A percentile compares a stretch with the other conserved stretches of the same genome.
Conservation (phyloP, 2,329 filamentous ascomycete species). For the Raffaelea deltoideospora region DNA sequence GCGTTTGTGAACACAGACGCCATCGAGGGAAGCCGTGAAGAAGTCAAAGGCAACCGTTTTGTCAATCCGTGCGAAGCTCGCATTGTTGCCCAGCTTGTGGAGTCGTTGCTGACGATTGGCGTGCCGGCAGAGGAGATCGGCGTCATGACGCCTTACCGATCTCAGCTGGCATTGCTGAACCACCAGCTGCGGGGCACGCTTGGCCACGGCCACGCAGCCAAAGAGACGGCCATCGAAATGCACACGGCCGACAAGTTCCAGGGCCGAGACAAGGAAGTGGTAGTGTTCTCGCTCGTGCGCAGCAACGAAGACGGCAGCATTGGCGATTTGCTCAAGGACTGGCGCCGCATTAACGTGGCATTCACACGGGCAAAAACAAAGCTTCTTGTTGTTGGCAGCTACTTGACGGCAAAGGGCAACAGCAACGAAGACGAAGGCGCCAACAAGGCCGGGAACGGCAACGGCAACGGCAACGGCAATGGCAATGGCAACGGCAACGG, state of each 20-base stretch:
- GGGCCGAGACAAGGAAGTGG: conserved; percentile 85
- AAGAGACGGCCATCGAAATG: conserved; percentile 72
- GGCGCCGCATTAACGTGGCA: conserved; percentile 87
- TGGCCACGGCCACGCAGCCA: background rate
- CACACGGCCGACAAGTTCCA: conserved; percentile 97
- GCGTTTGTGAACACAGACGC: conserved; percentile 82
- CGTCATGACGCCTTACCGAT: conserved; percentile 93
- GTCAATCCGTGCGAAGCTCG: conserved; percentile 75
- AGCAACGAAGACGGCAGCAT: conserved; percentile 71
- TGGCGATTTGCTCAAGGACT: conserved; percentile 84
- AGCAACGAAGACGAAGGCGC: conserved; percentile 38
- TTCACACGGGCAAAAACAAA: conserved; percentile 90
- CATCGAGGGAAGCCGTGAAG: conserved; percentile 53
- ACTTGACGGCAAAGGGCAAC: conserved; percentile 44
- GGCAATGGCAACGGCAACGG: conserved; percentile 35
- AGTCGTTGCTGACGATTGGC: conserved; percentile 60
- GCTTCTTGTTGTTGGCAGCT: conserved; percentile 73
- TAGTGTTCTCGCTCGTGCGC: conserved; percentile 75
- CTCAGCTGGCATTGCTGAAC: conserved; percentile 72
- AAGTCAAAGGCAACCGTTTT: conserved; percentile 68
- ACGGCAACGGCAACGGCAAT: background rate
- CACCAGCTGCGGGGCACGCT: conserved; percentile 44
- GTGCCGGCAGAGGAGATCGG: conserved; percentile 66
- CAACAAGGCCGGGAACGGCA: conserved; percentile 20
- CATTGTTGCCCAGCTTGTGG: conserved; percentile 65